phyloP scores from a whole-genome alignment of 306 rosid genomes.

The Senna tora region DNA sequence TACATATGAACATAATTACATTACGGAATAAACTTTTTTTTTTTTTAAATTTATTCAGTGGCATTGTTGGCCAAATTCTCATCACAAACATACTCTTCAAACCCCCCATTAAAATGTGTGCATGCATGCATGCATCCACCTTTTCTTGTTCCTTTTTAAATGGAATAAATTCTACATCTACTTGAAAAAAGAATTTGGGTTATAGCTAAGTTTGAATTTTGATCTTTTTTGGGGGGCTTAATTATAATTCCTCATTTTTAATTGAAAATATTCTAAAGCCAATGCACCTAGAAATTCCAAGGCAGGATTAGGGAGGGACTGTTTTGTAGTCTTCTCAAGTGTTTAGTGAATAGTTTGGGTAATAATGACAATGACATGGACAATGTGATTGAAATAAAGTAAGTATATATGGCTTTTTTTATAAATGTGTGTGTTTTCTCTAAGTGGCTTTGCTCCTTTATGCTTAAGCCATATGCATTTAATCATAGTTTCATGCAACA shows the following conservation, averaged over 20 bases:
- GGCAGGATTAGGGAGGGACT: slow-evolving; percentile 11
- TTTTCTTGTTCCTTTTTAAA: not conserved
- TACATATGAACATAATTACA: slow-evolving; percentile 15
- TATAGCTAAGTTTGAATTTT: not conserved
- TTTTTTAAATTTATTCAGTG: slow-evolving; percentile 33
- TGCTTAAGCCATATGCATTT: not conserved
- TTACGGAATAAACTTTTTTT: slow-evolving; percentile 43
- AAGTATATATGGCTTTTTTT: no score
- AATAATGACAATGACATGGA: slow-evolving; percentile 20
- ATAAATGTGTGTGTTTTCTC: not conserved
- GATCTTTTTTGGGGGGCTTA: slow-evolving; percentile 33
- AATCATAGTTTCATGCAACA: not conserved
- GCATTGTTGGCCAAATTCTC: slow-evolving; percentile 41
- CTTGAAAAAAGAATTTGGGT: slow-evolving; percentile 33
- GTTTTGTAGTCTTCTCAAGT: slow-evolving; percentile 39
- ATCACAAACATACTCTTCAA: slow-evolving; percentile 22
- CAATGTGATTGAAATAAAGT: slow-evolving; percentile 7
- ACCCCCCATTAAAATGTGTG: slow-evolving; percentile 33
- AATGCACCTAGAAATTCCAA: slow-evolving; percentile 4
- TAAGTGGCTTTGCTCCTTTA: not conserved
- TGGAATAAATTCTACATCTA: slow-evolving; percentile 36
- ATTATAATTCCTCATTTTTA: no score
- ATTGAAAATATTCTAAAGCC: no score
- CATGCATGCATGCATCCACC: slow-evolving; percentile 44
- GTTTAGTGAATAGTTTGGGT: slow-evolving; percentile 36